Conservation (phyloP, 164 flowering plant species). For the Platanus orientalis region DNA sequence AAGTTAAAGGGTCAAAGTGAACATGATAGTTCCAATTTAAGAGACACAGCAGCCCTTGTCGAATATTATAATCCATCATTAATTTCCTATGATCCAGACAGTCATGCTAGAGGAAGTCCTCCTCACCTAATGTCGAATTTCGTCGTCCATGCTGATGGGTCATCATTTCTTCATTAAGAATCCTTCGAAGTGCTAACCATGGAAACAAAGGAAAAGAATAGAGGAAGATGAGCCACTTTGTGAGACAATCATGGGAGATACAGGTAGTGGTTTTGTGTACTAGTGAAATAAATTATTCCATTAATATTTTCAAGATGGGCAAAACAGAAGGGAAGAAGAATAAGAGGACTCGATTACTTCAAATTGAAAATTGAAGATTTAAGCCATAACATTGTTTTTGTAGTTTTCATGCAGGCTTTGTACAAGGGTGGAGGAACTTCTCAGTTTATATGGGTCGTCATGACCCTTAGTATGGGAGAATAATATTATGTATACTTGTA, state of each 20-base stretch:
- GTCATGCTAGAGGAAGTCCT: conserved; percentile 24
- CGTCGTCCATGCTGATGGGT: conserved; percentile 30
- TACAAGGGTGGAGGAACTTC: neutral
- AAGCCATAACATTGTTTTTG: neutral
- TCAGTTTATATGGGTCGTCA: neutral
- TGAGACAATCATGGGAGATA: neutral
- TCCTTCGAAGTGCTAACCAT: neutral
- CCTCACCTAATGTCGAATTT: conserved; percentile 25
- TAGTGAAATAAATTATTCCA: conserved; percentile 2
- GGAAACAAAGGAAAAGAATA: neutral
- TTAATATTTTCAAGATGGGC: neutral
- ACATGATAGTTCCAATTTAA: conserved; percentile 12
- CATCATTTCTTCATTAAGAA: conserved; percentile 18
- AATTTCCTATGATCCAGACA: conserved; percentile 30
- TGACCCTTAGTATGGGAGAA: neutral
- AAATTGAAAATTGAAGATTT: neutral
- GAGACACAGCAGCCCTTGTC: conserved; percentile 16
- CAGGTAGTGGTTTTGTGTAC: neutral
- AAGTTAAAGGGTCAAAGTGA: conserved; percentile 15
- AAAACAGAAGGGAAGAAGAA: neutral
- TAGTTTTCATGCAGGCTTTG: neutral
- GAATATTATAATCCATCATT: conserved; percentile 30
- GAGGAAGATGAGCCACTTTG: neutral
- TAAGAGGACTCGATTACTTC: neutral
- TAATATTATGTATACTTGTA: too few species aligned